Conservation (phyloP, 2,329 filamentous ascomycete species). For the Aspergillus sp. region DNA sequence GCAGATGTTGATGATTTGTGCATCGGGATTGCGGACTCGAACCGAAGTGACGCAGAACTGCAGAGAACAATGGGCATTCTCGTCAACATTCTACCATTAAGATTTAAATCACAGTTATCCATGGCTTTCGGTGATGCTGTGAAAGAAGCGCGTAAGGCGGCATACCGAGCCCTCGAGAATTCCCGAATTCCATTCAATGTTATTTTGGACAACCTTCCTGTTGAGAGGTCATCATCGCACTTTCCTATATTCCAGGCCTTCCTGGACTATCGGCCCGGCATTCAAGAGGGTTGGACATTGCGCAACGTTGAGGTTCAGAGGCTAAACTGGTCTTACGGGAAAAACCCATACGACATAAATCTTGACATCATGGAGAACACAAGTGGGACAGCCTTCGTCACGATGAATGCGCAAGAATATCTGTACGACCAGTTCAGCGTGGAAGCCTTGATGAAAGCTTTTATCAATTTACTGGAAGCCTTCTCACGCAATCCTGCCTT, state of each 20-base stretch:
- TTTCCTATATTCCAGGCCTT: constrained; percentile 53
- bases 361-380: too few species aligned
- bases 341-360: too few species aligned
- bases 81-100: constrained; percentile 51
- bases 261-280: constrained; percentile 45
- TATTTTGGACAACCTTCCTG: constrained; percentile 45
- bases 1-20: constrained; percentile 39
- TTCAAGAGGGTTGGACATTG: too few species aligned
- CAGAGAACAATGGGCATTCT: constrained; percentile 46
- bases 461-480: too few species aligned
- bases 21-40: constrained; percentile 52
- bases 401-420: too few species aligned
- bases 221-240: constrained; percentile 38
- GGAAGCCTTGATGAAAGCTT: too few species aligned
- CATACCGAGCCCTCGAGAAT: constrained; percentile 41
- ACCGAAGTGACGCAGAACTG: constrained; percentile 33
- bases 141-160: constrained; percentile 20
- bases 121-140: constrained; percentile 25
- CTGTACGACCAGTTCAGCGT: too few species aligned
- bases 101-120: constrained; percentile 26
- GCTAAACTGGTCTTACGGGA: background rate
- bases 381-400: too few species aligned
- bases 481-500: too few species aligned
- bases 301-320: constrained; percentile 13
- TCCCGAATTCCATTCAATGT: constrained; percentile 52